Evolutionary conservation across 177 flowering plant species (phyloP), one percentile per base, ranked within the genome.

Genomic region (Telopea speciosissima): DNA sequence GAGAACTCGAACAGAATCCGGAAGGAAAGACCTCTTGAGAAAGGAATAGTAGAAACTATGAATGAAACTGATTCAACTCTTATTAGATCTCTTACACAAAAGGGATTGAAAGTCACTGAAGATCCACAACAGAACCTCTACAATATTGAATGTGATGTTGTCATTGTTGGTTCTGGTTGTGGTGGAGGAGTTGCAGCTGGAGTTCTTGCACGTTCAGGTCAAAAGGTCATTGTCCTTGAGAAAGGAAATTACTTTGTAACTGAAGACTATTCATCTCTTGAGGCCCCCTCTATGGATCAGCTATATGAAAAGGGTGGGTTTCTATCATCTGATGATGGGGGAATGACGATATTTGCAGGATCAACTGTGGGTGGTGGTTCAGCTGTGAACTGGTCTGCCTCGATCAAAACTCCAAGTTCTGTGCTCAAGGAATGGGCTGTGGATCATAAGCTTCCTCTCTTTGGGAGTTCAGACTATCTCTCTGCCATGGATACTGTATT

Each of bases 121-220:
- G 83, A 82, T 67, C 70, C 74, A 0, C 21, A 69, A 28, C 36
- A 73, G 8, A 74, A 83, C 28, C 65, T 79, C 17, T 78, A 71
- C 80, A 81, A 73, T 49, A 74, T 88, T 74, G 77, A 83, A 70
- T 88, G 92, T 63, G 92, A 90, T 68, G 91, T 80, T 14, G 87
- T 86, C 0, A 68, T 90, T 17, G 81, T 90, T 3, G 96, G 96
- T 23, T 86, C 90, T 10, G 96, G 96, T 5, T 81, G 85, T 21
- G 96, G 96, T 11, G 96, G 96, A 6, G 90, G 91, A 6, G 93
- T 90, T 65, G 89, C 90, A 5, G 96, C 93, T 4, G 90, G 91
- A 6, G 75, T 83, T 61, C 88, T 90, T 0, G 90, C 96, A 16
- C 70, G 58, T 16, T 72, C 91, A 1, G 92, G 96, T 61, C 76